Conservation (phyloP, 352 stramenopile genomes). For the Globisporangium nodosum region DNA sequence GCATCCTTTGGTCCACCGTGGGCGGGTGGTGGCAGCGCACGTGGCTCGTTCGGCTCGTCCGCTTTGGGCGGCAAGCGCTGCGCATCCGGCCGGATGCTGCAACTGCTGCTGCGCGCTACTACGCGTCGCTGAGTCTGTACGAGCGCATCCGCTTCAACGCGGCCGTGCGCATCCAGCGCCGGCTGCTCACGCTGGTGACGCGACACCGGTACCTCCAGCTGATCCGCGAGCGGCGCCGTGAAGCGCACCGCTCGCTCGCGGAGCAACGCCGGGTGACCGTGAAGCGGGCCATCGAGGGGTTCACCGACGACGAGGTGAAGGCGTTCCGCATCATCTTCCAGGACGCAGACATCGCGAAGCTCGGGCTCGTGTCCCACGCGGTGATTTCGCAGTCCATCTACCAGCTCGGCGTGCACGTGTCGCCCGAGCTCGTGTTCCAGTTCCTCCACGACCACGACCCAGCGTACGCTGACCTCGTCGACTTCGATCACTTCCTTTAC, state of each 20-base stretch:
- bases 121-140: slow-evolving; percentile 58
- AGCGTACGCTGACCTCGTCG: slow-evolving; percentile 68
- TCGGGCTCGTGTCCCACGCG: slow-evolving; percentile 59
- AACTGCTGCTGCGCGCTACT: slow-evolving; percentile 20
- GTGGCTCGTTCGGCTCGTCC: slow-evolving; percentile 31
- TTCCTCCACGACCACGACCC: slow-evolving; percentile 53
- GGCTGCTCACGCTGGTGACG: slow-evolving; percentile 45
- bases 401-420: slow-evolving; percentile 56
- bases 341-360: slow-evolving; percentile 48
- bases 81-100: slow-evolving; percentile 38
- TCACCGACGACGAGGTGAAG: slow-evolving; percentile 56
- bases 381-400: slow-evolving; percentile 73
- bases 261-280: slow-evolving; percentile 33
- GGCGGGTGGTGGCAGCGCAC: slow-evolving; percentile 52
- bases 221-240: slow-evolving; percentile 35
- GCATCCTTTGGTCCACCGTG: slow-evolving; percentile 46
- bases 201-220: slow-evolving; percentile 44
- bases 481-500: slow-evolving; percentile 80
- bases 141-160: slow-evolving; percentile 65
- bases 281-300: slow-evolving; percentile 49
- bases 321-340: slow-evolving; percentile 66
- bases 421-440: slow-evolving; percentile 33
- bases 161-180: slow-evolving; percentile 58
- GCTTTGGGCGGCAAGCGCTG: slow-evolving; percentile 36
- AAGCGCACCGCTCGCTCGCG: slow-evolving; percentile 30